Evolutionary conservation across 108 stramenopile genomes (phyloP).

Genomic region (Cyclotella baltica): DNA sequence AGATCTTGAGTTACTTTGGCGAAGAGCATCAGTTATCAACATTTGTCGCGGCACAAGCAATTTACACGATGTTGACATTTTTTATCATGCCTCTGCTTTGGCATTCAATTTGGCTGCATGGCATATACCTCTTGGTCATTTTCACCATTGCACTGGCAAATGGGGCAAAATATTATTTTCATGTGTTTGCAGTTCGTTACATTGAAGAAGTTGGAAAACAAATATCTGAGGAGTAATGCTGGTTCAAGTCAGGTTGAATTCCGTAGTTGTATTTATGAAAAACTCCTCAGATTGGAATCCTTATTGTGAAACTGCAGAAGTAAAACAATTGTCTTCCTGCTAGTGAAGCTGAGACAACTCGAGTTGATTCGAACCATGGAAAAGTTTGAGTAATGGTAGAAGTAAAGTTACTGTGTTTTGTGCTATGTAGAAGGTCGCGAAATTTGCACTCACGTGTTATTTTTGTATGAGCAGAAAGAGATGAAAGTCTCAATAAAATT

Average conservation of each 20-base stretch:
- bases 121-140: conserved; percentile 36
- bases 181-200: conserved; percentile 56
- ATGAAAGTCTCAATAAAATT: no score
- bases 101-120: conserved; percentile 55
- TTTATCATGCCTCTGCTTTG: conserved; percentile 40
- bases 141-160: conserved; percentile 50
- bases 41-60: conserved; percentile 47
- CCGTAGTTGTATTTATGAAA: no score
- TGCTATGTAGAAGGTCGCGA: no score
- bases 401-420: no score
- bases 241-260: neutral
- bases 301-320: no score
- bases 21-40: conserved; percentile 56
- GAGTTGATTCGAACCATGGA: no score
- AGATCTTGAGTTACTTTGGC: conserved; percentile 48
- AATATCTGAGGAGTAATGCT: conserved; percentile 17
- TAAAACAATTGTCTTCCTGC: no score
- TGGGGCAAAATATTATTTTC: conserved; percentile 58
- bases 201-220: conserved; percentile 47
- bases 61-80: conserved; percentile 48
- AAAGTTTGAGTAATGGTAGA: no score
- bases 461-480: no score
- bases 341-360: no score
- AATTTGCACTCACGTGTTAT: no score
- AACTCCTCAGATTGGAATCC: no score